Conservation (phyloP, 73 alveolate species). For the Paramecium sexaurelia region DNA sequence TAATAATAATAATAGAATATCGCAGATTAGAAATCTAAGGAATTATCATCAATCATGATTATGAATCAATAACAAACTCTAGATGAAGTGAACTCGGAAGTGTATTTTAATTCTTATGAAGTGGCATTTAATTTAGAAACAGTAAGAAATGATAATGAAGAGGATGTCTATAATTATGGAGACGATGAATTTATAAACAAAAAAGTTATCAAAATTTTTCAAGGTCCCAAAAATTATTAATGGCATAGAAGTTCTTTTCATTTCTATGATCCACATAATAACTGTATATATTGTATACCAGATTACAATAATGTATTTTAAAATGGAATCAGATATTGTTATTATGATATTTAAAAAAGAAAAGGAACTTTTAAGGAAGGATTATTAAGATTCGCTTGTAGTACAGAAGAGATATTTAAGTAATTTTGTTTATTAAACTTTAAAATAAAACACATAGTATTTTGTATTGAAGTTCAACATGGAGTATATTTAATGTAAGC, state of each 20-base stretch:
- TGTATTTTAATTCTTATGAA: constrained; percentile 39
- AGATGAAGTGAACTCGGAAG: constrained; percentile 38
- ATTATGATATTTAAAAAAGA: constrained; percentile 29
- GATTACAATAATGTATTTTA: constrained; percentile 59
- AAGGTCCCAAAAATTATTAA: constrained; percentile 62
- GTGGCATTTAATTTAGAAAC: constrained; percentile 33
- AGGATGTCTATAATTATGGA: background rate
- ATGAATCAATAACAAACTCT: background rate
- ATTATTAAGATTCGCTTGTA: constrained; percentile 61
- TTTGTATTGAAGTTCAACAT: constrained; percentile 66
- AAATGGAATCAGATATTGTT: constrained; percentile 60
- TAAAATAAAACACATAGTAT: constrained; percentile 10
- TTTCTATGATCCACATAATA: constrained; percentile 67
- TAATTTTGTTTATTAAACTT: constrained; percentile 51
- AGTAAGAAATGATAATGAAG: constrained; percentile 6
- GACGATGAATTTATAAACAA: constrained; percentile 22
- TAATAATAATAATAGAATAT: background rate
- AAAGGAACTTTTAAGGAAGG: constrained; percentile 66
- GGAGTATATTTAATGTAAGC: constrained; percentile 64
- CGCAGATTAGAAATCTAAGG: background rate
- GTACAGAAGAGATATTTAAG: constrained; percentile 64
- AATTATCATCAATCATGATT: constrained; percentile 1
- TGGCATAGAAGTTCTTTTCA: constrained; percentile 57
- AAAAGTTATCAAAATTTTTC: constrained; percentile 1
- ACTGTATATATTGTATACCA: constrained; percentile 59